Evolutionary conservation across 1,139 yeast genomes (phyloP), one percentile per base, ranked within the genome.

Genomic region (Yamadazyma triangularis): DNA sequence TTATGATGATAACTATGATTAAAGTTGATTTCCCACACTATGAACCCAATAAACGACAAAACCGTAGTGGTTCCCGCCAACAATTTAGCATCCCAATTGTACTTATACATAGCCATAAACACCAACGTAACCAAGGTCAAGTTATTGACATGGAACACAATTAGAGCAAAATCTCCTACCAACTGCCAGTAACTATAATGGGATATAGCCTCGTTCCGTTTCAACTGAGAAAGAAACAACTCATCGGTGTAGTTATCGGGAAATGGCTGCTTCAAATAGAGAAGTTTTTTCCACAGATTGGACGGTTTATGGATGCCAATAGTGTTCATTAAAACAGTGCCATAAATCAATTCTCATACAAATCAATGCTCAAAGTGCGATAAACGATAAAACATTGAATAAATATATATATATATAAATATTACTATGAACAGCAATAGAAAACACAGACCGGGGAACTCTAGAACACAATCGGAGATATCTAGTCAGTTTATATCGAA

Each of bases 231-330:
- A 12, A 88, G 61, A 50, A 91, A 91, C 8, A 89, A 74, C 8
- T 62, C 58, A 50, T 88, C 94, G 2, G 95, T 91, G 58, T 86
- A 86, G 55, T 88, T 91, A 53, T 91, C 98, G 0, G 95, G 95
- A 49, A 79, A 89, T 10, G 85, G 85, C 50, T 89, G 96, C 38
- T 73, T 72, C 27, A 84, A 72, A 80, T 95, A 91, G n/a, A 91
- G 69, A 27, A 88, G 72, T 49, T 93, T 85, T 45, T 82, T 72
- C 97, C 97, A 89, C 11, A 7, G 44, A 40, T 13, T 29, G 25
- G n/a, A 16, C 22, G n/a, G n/a, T n/a, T n/a, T n/a, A n/a, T n/a
- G n/a, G n/a, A n/a, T n/a, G n/a, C 38, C 35, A 16, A 34, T 26
- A 3, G 35, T 23, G 24, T 34, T 34, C 38, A 34, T 27, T 4